phyloP scores from a whole-genome alignment of 2,329 filamentous ascomycete genomes.

The Ophiostoma populinum region DNA sequence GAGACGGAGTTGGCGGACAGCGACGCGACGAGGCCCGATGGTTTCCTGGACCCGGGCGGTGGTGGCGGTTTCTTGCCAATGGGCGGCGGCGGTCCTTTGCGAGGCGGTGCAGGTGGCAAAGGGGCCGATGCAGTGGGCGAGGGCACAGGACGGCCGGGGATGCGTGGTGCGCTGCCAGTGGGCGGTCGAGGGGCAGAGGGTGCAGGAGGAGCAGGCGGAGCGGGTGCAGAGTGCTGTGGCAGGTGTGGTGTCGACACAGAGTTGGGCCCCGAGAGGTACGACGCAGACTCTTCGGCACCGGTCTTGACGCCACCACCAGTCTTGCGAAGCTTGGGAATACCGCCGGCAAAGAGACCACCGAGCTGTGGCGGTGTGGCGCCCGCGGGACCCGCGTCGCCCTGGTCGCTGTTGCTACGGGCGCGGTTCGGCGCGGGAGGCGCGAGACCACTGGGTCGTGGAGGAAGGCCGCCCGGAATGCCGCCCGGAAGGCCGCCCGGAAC shows the following conservation, averaged over 20 bases:
- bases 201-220: constrained; percentile 35
- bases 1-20: constrained; percentile 1
- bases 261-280: constrained; percentile 68
- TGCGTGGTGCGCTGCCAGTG: constrained; percentile 36
- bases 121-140: constrained; percentile 20
- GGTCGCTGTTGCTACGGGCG: constrained; percentile 72
- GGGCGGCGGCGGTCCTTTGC: constrained; percentile 56
- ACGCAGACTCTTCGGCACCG: constrained; percentile 51
- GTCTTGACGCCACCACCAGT: constrained; percentile 65
- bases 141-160: constrained; percentile 36
- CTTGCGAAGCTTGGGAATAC: constrained; percentile 91
- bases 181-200: constrained; percentile 43
- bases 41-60: constrained; percentile 41
- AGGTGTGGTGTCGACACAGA: too few species aligned
- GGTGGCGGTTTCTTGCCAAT: constrained; percentile 60
- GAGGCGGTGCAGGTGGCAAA: not conserved
- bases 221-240: constrained; percentile 56
- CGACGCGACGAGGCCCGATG: constrained; percentile 20
- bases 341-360: constrained; percentile 75
- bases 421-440: constrained; percentile 60
- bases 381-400: constrained; percentile 26
- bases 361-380: constrained; percentile 53
- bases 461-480: constrained; percentile 49
- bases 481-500: constrained; percentile 46
- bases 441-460: constrained; percentile 38